A percentile compares a stretch with the other conserved stretches of the same genome.
Evolutionary conservation across 495 filamentous ascomycete species (phyloP).

Genomic region (Cladorrhinum samala): DNA sequence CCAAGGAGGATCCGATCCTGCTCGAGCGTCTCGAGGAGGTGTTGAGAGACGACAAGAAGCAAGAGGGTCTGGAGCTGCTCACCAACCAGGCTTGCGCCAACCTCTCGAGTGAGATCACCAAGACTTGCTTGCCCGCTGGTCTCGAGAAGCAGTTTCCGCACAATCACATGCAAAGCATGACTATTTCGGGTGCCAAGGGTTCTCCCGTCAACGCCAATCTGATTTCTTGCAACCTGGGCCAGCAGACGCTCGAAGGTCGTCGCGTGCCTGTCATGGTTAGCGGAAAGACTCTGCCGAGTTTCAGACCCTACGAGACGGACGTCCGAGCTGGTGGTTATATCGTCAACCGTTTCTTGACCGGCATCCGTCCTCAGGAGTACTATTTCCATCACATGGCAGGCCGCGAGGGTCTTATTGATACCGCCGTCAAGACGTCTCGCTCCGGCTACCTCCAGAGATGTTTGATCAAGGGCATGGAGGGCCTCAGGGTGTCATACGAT

Average conservation of each 20-base stretch:
- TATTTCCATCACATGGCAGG: slow-evolving; percentile 99
- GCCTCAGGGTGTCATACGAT: slow-evolving; percentile 85
- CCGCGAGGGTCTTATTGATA: slow-evolving; percentile 97
- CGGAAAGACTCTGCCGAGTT: slow-evolving; percentile 93
- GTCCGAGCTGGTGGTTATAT: slow-evolving; percentile 92
- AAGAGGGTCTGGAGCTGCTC: slow-evolving; percentile 77
- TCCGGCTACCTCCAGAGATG: slow-evolving; percentile 97
- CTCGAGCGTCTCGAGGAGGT: slow-evolving; percentile 78
- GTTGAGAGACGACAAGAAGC: slow-evolving; percentile 82
- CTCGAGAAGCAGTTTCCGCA: slow-evolving; percentile 88
- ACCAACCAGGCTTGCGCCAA: slow-evolving; percentile 64
- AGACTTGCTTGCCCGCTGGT: slow-evolving; percentile 68
- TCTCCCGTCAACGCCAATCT: slow-evolving; percentile 88
- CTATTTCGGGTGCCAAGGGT: slow-evolving; percentile 92
- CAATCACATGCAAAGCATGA: slow-evolving; percentile 99
- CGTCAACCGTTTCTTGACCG: slow-evolving; percentile 93
- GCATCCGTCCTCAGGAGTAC: slow-evolving; percentile 94
- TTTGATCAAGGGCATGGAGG: slow-evolving; percentile 99
- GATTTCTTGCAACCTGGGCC: slow-evolving; percentile 95
- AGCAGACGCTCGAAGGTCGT: slow-evolving; percentile 92
- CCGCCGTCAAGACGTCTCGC: slow-evolving; percentile 94
- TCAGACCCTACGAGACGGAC: slow-evolving; percentile 83
- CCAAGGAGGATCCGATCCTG: slow-evolving; percentile 61
- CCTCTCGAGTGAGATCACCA: slow-evolving; percentile 75
- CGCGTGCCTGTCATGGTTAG: slow-evolving; percentile 97